Conservation (phyloP, 129 eudicot genomes). For the Pulicaria dysenterica region DNA sequence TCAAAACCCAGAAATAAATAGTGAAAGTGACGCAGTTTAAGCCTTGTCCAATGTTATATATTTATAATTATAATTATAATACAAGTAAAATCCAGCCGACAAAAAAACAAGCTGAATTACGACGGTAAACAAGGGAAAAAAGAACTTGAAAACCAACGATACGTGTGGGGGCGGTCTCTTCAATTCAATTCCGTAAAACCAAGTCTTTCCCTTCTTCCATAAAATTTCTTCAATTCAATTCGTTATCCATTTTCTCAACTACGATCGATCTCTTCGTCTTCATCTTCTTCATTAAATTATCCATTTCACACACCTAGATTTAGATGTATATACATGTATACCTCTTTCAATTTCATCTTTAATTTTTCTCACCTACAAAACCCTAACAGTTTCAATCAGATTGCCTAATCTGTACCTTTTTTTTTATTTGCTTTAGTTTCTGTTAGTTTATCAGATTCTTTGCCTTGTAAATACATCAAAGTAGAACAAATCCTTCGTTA, state of each 20-base stretch:
- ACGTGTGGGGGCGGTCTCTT: conserved; percentile 39
- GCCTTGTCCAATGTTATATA: too few species aligned
- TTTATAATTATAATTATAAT: too few species aligned
- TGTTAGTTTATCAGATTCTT: conserved; percentile 34
- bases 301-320: conserved; percentile 29
- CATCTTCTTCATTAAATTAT: conserved; percentile 13
- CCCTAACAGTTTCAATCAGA: conserved; percentile 32
- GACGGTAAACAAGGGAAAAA: conserved; percentile 11
- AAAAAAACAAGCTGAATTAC: conserved; percentile 6
- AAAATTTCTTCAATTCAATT: conserved; percentile 24
- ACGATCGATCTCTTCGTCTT: conserved; percentile 14
- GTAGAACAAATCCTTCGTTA: conserved; percentile 24
- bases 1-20: too few species aligned
- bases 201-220: conserved; percentile 20
- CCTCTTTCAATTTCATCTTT: conserved; percentile 26
- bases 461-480: conserved; percentile 35
- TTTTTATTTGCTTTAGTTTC: not conserved
- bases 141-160: conserved; percentile 17
- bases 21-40: too few species aligned
- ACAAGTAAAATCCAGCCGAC: conserved; percentile 28
- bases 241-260: conserved; percentile 33
- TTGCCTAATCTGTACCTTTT: not conserved
- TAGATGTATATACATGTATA: conserved; percentile 28
- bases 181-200: conserved; percentile 35
- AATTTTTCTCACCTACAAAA: conserved; percentile 8